Evolutionary conservation across 495 filamentous ascomycete genomes (phyloP), one percentile per base, ranked within the genome.

Genomic region (Pseudoneurospora amorphoporcata): DNA sequence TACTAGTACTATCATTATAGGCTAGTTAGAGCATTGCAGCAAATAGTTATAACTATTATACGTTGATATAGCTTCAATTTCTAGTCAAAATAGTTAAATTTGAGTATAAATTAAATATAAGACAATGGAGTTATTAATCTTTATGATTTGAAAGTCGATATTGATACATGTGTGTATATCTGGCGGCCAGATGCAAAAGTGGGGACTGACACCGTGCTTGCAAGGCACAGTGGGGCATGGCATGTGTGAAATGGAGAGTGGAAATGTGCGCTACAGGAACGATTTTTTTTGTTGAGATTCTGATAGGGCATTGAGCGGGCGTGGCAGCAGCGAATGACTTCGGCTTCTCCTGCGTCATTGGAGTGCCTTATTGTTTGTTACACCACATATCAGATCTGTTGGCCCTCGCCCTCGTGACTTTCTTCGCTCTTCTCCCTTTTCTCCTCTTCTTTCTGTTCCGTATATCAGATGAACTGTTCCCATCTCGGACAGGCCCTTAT

Each of bases 211-310:
- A n/a, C n/a, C n/a, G n/a, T n/a, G n/a, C n/a, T n/a, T n/a, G n/a
- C n/a, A n/a, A n/a, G n/a, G n/a, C n/a, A n/a, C n/a, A n/a, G n/a
- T 19, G 47, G 47, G 47, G 19, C 45, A 53, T 29, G 45, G 39
- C 39, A 5, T 8, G 45, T 23, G 45, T 53, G 53, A 61, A 32
- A 61, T 32, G 23, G 53, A 32, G 53, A 6, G 53, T 35, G 53
- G 53, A 29, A 35, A 65, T 35, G 29, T 65, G 53, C 53, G 53
- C 53, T 65, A 65, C 53, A 29, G 53, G 53, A 65, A 35, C 53
- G 53, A 65, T 65, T 65, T 65, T 65, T 65, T 65, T 65, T 65
- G 53, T 65, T 65, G 53, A 65, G 53, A 65, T 65, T 65, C 53
- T 65, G 53, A 65, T 65, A 65, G 53, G 53, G 29, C 53, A 65